Base-by-base conservation (phyloP, 371 early-diverging fungal species). In the Mortierella sp. region DNA sequence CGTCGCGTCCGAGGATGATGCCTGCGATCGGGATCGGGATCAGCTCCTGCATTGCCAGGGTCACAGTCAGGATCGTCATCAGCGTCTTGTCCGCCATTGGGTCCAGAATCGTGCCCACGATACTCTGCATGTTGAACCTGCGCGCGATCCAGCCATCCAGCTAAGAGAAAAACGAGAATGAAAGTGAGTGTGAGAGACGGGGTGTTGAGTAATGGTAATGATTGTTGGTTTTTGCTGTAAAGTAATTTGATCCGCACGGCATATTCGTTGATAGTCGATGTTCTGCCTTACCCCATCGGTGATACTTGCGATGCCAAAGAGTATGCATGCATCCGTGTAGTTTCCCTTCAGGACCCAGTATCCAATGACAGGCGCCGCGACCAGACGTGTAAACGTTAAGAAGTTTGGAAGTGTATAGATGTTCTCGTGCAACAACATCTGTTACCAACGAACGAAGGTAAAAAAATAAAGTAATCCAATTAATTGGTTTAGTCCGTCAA, bases 51-150 rank as follows among this genome's bases (percentile, higher is more conserved):
- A 90, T 90, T 6, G 93, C 90, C 68, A 98, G 82, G 37, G 97
- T 93, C 4, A 97, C 88, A 13, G 96, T 95, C 85, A 98, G 82
- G 14, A 94, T 92, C 0, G 97, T 96, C 97, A 98, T 97, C 31
- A 99, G 85, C 4, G 94, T 91, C 85, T 99, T 99, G 87, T 99
- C 99, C 6, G 98, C 98, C n/a, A 94, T 92, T 5, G 99, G 99
- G 78, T 99, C 99, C 55, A 98, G 90, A 29, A 97, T 94, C 1
- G 96, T 95, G 7, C 99, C 99, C 24, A 97, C 87, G 43, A 94
- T 87, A 14, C 96, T 95, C 79, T 92, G 92, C 93, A 95, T 92
- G 63, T 96, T 94, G 82, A 91, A 98, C 58, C 90, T 87, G 44
- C 98, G 89, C 8, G 99, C 99, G 77, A 98, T 93, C 78, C 90